Evolutionary conservation across 73 alveolate species (phyloP).

Genomic region (Paramecium tetraurelia): DNA sequence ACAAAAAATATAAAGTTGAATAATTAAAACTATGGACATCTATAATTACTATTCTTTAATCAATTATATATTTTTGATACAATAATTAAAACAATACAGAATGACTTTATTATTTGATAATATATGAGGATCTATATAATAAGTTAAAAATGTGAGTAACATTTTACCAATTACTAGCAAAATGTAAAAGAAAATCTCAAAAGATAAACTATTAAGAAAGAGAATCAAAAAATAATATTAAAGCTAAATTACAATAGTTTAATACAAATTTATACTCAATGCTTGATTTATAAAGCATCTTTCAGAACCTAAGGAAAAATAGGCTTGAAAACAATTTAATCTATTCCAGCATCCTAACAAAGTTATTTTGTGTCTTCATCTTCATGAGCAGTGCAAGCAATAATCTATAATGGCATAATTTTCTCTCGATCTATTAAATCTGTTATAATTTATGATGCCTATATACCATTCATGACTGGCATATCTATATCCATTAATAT

Average conservation of each 20-base stretch:
- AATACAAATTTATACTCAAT: neutral
- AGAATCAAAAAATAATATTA: too few relatives aligned
- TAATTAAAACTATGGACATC: too few relatives aligned
- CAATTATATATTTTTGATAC: too few relatives aligned
- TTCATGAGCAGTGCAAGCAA: slow-evolving; percentile 22
- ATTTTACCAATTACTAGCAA: too few relatives aligned
- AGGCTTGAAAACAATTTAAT: slow-evolving; percentile 17
- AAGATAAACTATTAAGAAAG: neutral
- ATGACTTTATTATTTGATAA: too few relatives aligned
- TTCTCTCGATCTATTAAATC: neutral
- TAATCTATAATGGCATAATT: neutral
- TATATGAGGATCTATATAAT: too few relatives aligned
- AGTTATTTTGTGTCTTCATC: slow-evolving; percentile 3
- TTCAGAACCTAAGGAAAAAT: neutral
- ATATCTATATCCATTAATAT: slow-evolving; percentile 34
- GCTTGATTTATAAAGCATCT: neutral
- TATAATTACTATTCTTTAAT: too few relatives aligned
- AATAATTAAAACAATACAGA: too few relatives aligned
- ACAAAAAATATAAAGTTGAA: neutral
- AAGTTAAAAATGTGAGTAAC: too few relatives aligned
- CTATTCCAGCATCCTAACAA: slow-evolving; percentile 8
- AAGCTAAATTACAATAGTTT: neutral
- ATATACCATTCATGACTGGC: slow-evolving; percentile 43
- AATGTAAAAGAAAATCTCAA: too few relatives aligned
- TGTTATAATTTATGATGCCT: neutral